Conservation (phyloP, 164 flowering plant species). For the Annona squamosa region DNA sequence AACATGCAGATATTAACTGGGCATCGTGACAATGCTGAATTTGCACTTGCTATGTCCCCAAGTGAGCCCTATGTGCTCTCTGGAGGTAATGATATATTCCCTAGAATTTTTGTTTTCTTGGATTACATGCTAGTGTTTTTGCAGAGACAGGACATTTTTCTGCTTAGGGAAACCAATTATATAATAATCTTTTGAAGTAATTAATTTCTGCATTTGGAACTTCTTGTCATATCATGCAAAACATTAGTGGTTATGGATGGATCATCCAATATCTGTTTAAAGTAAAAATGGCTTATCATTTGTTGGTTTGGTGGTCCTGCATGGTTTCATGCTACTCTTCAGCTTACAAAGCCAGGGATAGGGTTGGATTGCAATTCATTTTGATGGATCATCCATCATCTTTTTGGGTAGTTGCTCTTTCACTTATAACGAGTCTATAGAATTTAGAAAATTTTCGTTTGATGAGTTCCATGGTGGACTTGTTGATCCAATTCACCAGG, state of each 20-base stretch:
- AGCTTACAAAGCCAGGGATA: background rate
- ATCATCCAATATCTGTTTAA: background rate
- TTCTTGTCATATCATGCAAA: background rate
- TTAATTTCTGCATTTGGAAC: background rate
- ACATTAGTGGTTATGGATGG: background rate
- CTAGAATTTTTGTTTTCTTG: background rate
- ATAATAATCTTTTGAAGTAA: too few relatives aligned
- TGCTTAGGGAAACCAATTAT: background rate
- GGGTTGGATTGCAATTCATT: background rate
- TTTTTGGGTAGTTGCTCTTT: too few relatives aligned
- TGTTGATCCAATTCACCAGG: too few relatives aligned
- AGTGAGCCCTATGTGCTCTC: slow-evolving; percentile 90
- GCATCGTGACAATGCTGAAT: slow-evolving; percentile 93
- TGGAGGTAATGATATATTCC: slow-evolving; percentile 53
- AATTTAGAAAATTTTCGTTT: too few relatives aligned
- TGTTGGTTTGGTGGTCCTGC: background rate
- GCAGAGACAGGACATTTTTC: too few relatives aligned
- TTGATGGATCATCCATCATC: too few relatives aligned
- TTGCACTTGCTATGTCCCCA: slow-evolving; percentile 96
- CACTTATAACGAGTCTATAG: too few relatives aligned
- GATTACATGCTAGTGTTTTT: background rate
- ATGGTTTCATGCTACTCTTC: background rate
- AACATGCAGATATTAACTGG: slow-evolving; percentile 82
- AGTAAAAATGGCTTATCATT: background rate
- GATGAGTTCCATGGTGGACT: too few relatives aligned